Conservation (phyloP, 2,329 filamentous ascomycete genomes). For the Hypoxylon sp. region DNA sequence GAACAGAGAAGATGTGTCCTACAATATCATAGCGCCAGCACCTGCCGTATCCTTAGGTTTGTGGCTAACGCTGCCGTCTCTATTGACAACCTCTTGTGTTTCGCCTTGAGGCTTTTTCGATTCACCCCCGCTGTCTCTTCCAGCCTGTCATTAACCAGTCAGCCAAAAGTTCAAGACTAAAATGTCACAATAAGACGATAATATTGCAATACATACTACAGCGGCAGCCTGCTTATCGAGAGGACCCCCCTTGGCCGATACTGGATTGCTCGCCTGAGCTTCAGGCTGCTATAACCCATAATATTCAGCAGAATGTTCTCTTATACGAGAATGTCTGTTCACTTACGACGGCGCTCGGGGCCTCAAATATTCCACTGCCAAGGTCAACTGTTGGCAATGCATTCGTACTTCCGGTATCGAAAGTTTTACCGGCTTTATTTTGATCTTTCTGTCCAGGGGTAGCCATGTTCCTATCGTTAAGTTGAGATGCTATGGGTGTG, state of each 20-base stretch:
- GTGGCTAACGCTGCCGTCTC: constrained; percentile 6
- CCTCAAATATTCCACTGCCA: constrained; percentile 33
- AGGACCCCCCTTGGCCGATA: constrained; percentile 8
- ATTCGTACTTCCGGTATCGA: constrained; percentile 45
- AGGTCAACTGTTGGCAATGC: constrained; percentile 32
- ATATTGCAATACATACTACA: constrained; percentile 4
- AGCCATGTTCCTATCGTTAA: constrained; percentile 16
- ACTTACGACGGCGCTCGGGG: constrained; percentile 29
- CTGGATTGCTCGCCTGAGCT: constrained; percentile 11
- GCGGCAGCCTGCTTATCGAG: constrained; percentile 25
- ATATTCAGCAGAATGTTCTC: neutral
- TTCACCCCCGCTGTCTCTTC: neutral
- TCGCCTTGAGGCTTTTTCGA: constrained; percentile 5
- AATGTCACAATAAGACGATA: neutral
- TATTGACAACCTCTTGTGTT: constrained; percentile 2
- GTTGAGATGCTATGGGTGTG: neutral
- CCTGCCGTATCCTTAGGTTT: constrained; percentile 37
- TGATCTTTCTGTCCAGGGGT: constrained; percentile 18
- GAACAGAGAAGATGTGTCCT: neutral
- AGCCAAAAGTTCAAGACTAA: neutral
- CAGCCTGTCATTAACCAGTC: constrained; percentile 9
- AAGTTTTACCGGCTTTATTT: constrained; percentile 44
- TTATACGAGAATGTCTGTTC: neutral
- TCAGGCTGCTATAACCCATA: constrained; percentile 19
- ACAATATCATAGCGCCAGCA: constrained; percentile 19